These are phyloP conservation scores for Ulota crispa DNA, from an alignment of 225 moss, liverwort and hornwort species.

Conservation along the genomic window DNA sequence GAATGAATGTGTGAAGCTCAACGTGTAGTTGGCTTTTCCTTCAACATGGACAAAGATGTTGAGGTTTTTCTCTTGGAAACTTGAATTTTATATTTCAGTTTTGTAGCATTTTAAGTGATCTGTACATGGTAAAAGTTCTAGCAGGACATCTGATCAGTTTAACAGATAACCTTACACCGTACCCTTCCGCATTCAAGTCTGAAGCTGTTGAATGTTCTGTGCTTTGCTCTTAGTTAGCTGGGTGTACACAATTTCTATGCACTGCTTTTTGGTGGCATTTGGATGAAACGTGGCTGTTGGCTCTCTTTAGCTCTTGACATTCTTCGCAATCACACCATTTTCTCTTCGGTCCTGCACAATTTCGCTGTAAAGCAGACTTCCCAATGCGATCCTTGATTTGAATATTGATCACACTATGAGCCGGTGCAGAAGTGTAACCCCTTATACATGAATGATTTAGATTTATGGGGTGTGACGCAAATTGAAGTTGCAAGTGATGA, in stretches of 20 bases:
- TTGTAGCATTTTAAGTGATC: fast-evolving
- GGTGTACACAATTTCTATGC: background rate
- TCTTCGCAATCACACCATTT: fast-evolving
- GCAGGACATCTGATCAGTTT: too few relatives aligned
- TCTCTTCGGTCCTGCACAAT: background rate
- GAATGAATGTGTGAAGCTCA: background rate
- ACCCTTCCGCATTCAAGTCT: too few relatives aligned
- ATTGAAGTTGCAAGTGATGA: too few relatives aligned
- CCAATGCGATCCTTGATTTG: too few relatives aligned
- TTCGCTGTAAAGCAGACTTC: too few relatives aligned
- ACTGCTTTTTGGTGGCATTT: background rate
- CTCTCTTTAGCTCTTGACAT: background rate
- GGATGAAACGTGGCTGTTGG: background rate
- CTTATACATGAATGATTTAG: too few relatives aligned
- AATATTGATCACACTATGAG: too few relatives aligned
- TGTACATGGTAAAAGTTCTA: background rate
- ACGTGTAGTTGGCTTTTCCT: background rate
- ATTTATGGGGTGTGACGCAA: too few relatives aligned
- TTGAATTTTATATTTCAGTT: too few relatives aligned
- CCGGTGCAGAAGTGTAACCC: too few relatives aligned
- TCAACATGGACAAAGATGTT: background rate
- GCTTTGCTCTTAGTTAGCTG: background rate
- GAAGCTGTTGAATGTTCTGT: background rate
- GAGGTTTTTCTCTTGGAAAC: background rate
- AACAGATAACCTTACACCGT: fast-evolving